A percentile compares a stretch with the other conserved stretches of the same genome.
These are phyloP conservation scores for Umbilicaria muhlenbergii DNA, from an alignment of 495 filamentous ascomycete species.

Conservation along the genomic window DNA sequence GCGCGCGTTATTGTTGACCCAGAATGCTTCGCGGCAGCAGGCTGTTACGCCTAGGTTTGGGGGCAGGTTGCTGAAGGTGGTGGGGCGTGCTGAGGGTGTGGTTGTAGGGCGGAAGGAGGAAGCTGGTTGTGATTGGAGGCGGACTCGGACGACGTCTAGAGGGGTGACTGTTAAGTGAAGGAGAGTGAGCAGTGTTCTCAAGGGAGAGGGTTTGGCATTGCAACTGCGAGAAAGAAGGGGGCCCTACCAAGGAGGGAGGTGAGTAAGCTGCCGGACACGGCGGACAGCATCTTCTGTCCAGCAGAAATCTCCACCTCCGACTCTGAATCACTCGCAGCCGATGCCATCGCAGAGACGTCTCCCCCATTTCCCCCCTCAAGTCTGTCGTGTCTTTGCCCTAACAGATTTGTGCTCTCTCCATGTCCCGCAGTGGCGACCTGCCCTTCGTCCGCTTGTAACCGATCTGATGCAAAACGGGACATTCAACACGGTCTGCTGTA, in stretches of 20 bases:
- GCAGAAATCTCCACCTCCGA: conserved; percentile 50
- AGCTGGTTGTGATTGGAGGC: conserved; percentile 69
- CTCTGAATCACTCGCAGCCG: conserved; percentile 5
- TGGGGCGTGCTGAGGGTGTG: conserved; percentile 31
- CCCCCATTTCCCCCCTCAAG: conserved; percentile 10
- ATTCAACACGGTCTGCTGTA: conserved; percentile 1
- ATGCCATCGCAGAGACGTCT: not conserved
- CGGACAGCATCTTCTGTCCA: conserved; percentile 84
- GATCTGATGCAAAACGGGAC: conserved; percentile 11
- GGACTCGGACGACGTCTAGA: conserved; percentile 90
- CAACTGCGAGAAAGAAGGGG: too few relatives aligned
- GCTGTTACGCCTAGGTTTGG: conserved; percentile 80
- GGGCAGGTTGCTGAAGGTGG: conserved; percentile 47
- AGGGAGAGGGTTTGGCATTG: not conserved
- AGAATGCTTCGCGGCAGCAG: conserved; percentile 96
- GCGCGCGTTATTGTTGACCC: conserved; percentile 71
- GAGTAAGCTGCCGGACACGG: conserved; percentile 74
- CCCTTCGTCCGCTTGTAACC: conserved; percentile 8
- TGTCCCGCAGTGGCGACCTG: conserved; percentile 13
- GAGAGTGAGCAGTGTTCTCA: conserved; percentile 6
- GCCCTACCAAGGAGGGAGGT: conserved; percentile 74
- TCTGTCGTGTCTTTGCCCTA: conserved; percentile 25
- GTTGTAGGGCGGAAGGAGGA: conserved; percentile 22
- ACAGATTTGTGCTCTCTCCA: conserved; percentile 8
- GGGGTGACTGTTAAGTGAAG: conserved; percentile 54